phyloP scores from a whole-genome alignment of 495 filamentous ascomycete genomes.

The Lasiosphaeriaceae sp. region DNA sequence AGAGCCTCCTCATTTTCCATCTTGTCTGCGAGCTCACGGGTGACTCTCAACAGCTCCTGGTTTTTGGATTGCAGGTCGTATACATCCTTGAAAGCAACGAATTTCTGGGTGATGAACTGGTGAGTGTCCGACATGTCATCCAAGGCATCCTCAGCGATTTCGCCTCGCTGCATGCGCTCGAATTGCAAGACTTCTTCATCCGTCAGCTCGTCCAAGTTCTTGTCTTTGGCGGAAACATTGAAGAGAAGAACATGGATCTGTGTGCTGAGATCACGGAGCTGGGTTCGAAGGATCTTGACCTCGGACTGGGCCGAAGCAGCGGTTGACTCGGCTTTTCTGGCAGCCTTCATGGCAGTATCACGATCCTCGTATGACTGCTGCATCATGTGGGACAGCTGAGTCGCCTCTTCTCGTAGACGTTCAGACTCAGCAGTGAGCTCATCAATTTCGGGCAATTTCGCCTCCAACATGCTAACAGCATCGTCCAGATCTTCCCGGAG shows the following conservation, averaged over 20 bases:
- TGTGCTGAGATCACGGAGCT: conserved; percentile 85
- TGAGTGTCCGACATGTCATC: conserved; percentile 76
- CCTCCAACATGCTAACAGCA: conserved; percentile 64
- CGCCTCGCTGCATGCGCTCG: conserved; percentile 65
- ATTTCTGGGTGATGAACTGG: conserved; percentile 76
- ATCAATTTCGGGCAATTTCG: conserved; percentile 63
- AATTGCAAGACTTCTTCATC: conserved; percentile 61
- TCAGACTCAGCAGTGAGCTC: conserved; percentile 65
- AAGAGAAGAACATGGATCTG: conserved; percentile 86
- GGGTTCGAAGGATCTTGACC: conserved; percentile 71
- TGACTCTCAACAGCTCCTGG: conserved; percentile 70
- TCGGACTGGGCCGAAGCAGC: conserved; percentile 68
- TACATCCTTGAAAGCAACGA: conserved; percentile 79
- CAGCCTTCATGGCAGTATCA: conserved; percentile 54
- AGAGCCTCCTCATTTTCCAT: conserved; percentile 89
- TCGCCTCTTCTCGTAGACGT: conserved; percentile 65
- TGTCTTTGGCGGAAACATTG: conserved; percentile 72
- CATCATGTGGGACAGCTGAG: conserved; percentile 69
- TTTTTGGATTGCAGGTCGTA: conserved; percentile 88
- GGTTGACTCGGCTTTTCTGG: conserved; percentile 69
- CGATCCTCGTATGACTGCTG: conserved; percentile 59
- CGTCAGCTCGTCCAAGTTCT: conserved; percentile 69
- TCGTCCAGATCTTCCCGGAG: conserved; percentile 74
- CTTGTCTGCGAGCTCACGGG: conserved; percentile 75
- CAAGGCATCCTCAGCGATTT: conserved; percentile 56